These are phyloP conservation scores for Imleria badia DNA, from an alignment of 768 basidiomycete genomes.

Conservation along the genomic window DNA sequence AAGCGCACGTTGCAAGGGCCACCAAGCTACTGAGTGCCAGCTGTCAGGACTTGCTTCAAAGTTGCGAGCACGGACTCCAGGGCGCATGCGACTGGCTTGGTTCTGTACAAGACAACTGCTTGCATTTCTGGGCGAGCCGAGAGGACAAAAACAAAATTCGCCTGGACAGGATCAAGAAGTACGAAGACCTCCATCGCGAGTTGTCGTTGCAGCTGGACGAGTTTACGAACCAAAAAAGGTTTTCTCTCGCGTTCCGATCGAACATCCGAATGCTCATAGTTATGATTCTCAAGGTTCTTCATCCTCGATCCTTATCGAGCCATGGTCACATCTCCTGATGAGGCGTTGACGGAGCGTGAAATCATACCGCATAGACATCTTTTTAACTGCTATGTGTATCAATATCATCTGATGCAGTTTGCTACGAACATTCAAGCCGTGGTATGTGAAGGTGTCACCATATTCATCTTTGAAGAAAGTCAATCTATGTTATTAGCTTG, in stretches of 20 bases:
- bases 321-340: constrained; percentile 43
- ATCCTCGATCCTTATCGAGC: constrained; percentile 63
- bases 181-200: constrained; percentile 38
- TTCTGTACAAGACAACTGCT: constrained; percentile 34
- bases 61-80: constrained; percentile 40
- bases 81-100: constrained; percentile 53
- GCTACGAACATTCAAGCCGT: constrained; percentile 30
- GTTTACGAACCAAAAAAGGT: constrained; percentile 57
- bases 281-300: constrained; percentile 34
- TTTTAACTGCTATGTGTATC: constrained; percentile 75
- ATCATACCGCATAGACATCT: constrained; percentile 65
- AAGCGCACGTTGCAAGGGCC: constrained; percentile 42
- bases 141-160: constrained; percentile 33
- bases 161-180: constrained; percentile 35
- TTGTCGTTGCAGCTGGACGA: constrained; percentile 39
- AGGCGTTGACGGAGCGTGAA: constrained; percentile 31
- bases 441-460: constrained; percentile 27
- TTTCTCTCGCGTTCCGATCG: not conserved
- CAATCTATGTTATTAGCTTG: constrained; percentile 42
- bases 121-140: constrained; percentile 38
- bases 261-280: not conserved
- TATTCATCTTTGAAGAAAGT: not conserved
- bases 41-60: constrained; percentile 52
- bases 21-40: constrained; percentile 49
- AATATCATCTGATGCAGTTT: constrained; percentile 49